These are phyloP conservation scores for Elsinoe fawcettii DNA, from an alignment of 2,329 filamentous ascomycete species.

Conservation along the genomic window DNA sequence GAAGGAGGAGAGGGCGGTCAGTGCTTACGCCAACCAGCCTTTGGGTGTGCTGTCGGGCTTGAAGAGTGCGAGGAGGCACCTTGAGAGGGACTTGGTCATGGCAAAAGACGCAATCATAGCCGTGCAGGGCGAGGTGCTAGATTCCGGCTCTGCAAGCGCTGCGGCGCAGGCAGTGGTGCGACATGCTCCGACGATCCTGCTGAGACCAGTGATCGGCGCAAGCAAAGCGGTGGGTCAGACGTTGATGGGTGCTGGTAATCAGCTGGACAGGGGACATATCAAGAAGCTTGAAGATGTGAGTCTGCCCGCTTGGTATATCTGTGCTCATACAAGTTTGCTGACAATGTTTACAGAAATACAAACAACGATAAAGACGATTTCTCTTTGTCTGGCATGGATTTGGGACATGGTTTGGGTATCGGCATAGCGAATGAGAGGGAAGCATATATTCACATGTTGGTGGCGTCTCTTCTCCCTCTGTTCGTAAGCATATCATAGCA, in stretches of 20 bases:
- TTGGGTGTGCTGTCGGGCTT: constrained; percentile 81
- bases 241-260: constrained; percentile 84
- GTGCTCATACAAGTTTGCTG: background rate
- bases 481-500: background rate
- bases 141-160: constrained; percentile 71
- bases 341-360: constrained; percentile 18
- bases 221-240: constrained; percentile 84
- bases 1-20: constrained; percentile 67
- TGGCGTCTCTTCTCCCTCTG: background rate
- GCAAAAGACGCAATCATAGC: constrained; percentile 90
- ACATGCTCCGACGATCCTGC: constrained; percentile 84
- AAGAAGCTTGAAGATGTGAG: constrained; percentile 82
- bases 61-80: constrained; percentile 69
- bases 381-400: background rate
- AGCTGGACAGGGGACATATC: constrained; percentile 74
- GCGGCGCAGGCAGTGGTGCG: constrained; percentile 70
- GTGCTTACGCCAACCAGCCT: constrained; percentile 89
- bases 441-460: background rate
- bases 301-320: constrained; percentile 23
- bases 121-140: constrained; percentile 83
- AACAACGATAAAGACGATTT: constrained; percentile 11
- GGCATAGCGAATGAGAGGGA: constrained; percentile 6
- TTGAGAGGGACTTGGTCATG: constrained; percentile 79
- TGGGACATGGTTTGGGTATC: background rate
- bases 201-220: constrained; percentile 83